These are phyloP conservation scores for Leccinum broughii DNA, from an alignment of 768 basidiomycete genomes.

Conservation along the genomic window DNA sequence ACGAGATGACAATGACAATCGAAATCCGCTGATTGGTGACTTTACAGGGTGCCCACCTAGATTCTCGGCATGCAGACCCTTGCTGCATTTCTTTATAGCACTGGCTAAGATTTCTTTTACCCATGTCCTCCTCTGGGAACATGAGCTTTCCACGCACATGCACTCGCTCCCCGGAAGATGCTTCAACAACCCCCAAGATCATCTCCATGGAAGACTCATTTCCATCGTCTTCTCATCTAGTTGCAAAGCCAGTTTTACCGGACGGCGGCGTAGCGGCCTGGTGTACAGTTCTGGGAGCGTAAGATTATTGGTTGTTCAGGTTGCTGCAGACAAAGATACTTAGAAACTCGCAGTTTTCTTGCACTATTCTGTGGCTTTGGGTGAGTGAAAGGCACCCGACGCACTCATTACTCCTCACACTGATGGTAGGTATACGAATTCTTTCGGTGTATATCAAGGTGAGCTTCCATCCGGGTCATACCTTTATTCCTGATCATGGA, in stretches of 20 bases:
- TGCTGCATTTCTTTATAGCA: not conserved
- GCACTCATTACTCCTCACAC: not conserved
- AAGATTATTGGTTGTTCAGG: not conserved
- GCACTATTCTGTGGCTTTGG: constrained; percentile 28
- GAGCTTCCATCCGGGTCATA: not conserved
- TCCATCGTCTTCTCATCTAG: not conserved
- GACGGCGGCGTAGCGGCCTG: constrained; percentile 24
- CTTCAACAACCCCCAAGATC: not conserved
- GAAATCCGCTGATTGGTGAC: not conserved
- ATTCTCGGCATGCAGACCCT: not conserved
- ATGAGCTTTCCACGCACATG: not conserved
- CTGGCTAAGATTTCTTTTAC: not conserved
- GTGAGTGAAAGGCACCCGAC: constrained; percentile 3
- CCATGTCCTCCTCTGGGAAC: not conserved
- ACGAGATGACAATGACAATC: not conserved
- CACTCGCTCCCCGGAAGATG: not conserved
- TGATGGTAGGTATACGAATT: constrained; percentile 14
- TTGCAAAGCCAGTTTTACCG: constrained; percentile 3
- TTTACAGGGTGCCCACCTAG: not conserved
- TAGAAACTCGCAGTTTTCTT: constrained; percentile 21
- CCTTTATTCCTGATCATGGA: not conserved
- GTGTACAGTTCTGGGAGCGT: constrained; percentile 31
- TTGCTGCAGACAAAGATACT: not conserved
- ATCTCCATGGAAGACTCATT: not conserved
- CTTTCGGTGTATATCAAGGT: constrained; percentile 35